Percentiles rank a stretch among this genome's conserved stretches.
These are phyloP conservation scores for Trichopus zeylanicus DNA, from an alignment of 116 monocot genomes.

Conservation along the genomic window DNA sequence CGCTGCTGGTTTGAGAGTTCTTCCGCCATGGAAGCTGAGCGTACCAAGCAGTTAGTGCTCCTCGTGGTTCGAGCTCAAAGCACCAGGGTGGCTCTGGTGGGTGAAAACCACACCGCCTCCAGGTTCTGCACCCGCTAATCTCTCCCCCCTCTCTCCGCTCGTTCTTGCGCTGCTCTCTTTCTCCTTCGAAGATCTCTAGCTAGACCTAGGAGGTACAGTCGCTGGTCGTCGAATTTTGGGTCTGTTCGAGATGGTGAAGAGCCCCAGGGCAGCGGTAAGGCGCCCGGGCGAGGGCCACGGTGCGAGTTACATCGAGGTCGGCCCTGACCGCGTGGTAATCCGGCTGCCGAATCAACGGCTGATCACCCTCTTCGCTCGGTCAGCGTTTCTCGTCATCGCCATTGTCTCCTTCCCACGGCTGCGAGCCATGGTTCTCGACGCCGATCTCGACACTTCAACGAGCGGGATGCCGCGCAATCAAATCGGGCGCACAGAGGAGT, in stretches of 20 bases:
- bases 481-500: constrained; percentile 5
- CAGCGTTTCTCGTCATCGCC: constrained; percentile 21
- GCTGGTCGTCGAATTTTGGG: too few species aligned
- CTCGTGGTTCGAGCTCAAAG: constrained; percentile 1
- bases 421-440: background rate
- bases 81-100: constrained; percentile 16
- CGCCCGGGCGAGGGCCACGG: background rate
- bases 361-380: constrained; percentile 20
- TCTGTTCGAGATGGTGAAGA: constrained; percentile 1
- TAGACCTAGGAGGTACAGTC: too few species aligned
- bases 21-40: background rate
- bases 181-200: background rate
- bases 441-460: background rate
- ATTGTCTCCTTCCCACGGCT: constrained; percentile 40
- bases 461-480: background rate
- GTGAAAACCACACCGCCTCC: constrained; percentile 34
- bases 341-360: constrained; percentile 21
- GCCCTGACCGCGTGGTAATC: constrained; percentile 23
- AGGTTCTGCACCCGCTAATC: constrained; percentile 37
- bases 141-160: background rate
- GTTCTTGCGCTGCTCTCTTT: background rate
- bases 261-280: background rate
- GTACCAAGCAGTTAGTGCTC: background rate
- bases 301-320: constrained; percentile 9
- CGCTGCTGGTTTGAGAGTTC: too few species aligned